Evolutionary conservation across 1,139 yeast genomes (phyloP), one percentile per base, ranked within the genome.

Genomic region (Diutina neorugosa): DNA sequence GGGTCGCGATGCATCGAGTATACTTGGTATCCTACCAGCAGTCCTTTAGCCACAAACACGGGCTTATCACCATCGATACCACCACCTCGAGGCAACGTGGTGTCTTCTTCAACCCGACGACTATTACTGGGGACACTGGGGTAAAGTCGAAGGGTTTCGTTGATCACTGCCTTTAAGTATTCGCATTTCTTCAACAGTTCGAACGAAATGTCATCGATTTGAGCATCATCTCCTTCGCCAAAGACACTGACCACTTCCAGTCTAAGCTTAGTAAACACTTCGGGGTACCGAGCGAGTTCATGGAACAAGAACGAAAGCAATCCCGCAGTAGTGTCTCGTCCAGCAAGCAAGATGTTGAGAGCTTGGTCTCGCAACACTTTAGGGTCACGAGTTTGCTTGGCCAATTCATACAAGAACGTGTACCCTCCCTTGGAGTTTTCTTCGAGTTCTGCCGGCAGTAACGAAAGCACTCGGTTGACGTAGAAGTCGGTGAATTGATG

Each of bases 291-390:
- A 1, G 78, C 73, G 53, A 78, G 66, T 58, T 76, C 77, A 57
- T 65, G 76, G 53, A 78, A 67, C 11, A 69, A 59, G 63, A 75
- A 78, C 4, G 80, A 73, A 53, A 80, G 70, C 51, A 78, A 65
- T 2, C 79, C 77, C 1, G 84, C 83, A 19, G 84, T 80, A 48
- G 84, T 79, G 61, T 78, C 82, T 61, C 83, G 69, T 16, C 81
- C 82, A 25, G 83, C 83, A 27, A 78, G 65, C 55, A 79, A 64
- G 57, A 79, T 74, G 57, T 77, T 77, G 58, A 79, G 65, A 42
- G 76, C 68, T 62, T 78, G 82, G 59, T 77, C 80, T 53, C 80
- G 69, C 57, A 79, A 69, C n/a, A 71, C 67, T 44, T 59, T 64
- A 5, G 78, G 79, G 61, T 79, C 74, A 54, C 74, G 69, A 1